phyloP scores from a whole-genome alignment of 768 basidiomycete genomes.

The Kwoniella bestiolae region DNA sequence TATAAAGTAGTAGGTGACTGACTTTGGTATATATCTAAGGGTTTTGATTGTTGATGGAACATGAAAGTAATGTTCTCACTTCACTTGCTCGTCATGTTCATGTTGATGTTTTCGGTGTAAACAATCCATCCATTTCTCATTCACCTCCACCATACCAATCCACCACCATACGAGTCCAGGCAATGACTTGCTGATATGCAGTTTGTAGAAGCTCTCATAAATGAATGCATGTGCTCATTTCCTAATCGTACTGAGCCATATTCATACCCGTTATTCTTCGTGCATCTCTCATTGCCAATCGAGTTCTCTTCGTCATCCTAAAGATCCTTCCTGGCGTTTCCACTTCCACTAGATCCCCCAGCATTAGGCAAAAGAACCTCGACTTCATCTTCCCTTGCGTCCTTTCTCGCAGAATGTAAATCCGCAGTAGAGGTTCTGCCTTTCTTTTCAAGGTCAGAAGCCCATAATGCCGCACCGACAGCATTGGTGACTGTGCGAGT shows the following conservation, averaged over 20 bases:
- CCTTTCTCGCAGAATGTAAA: constrained; percentile 1
- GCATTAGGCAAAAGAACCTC: constrained; percentile 13
- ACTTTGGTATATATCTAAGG: neutral
- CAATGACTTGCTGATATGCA: no score
- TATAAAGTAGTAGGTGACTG: neutral
- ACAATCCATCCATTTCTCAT: neutral
- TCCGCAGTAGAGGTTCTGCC: constrained; percentile 8
- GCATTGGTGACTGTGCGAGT: constrained; percentile 62
- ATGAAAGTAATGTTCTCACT: neutral
- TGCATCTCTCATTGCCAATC: no score
- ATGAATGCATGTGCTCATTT: neutral
- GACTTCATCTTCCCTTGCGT: constrained; percentile 9
- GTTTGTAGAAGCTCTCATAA: neutral
- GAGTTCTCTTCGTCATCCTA: no score
- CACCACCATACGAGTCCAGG: neutral
- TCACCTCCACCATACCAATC: neutral
- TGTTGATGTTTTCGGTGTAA: neutral
- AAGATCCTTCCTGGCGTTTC: constrained; percentile 20
- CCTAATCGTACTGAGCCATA: neutral
- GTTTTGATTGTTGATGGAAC: neutral
- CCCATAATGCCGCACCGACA: constrained; percentile 76
- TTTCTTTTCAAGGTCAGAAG: constrained; percentile 66
- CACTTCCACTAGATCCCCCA: neutral
- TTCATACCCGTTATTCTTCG: no score
- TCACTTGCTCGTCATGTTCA: constrained; percentile 3